phyloP scores from a whole-genome alignment of 2,329 filamentous ascomycete genomes.

The Neocatenulostroma microsporum region DNA sequence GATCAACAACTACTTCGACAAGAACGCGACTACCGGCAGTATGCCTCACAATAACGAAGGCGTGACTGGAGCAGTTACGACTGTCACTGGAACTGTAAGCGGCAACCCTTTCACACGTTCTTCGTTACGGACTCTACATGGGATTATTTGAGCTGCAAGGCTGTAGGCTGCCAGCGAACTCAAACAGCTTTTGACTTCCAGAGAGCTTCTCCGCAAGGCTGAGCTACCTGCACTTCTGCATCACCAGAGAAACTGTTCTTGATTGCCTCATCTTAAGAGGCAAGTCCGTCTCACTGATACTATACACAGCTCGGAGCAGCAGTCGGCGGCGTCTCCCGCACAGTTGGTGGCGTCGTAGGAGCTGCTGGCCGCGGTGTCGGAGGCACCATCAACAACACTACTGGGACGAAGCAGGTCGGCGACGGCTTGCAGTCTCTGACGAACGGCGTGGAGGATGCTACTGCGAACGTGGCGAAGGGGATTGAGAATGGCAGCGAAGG shows the following conservation, averaged over 20 bases:
- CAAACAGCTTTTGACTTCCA: too few species aligned
- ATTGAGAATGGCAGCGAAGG: slow-evolving; percentile 39
- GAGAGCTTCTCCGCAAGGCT: too few species aligned
- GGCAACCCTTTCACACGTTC: slow-evolving; percentile 4
- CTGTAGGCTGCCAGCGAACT: too few species aligned
- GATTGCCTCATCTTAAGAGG: too few species aligned
- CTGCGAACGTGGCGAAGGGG: slow-evolving; percentile 31
- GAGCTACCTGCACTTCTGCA: too few species aligned
- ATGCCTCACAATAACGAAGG: slow-evolving; percentile 23
- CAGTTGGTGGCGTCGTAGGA: slow-evolving; percentile 46
- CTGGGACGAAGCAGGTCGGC: slow-evolving; percentile 36
- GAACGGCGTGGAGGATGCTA: slow-evolving; percentile 36
- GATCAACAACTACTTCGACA: slow-evolving; percentile 9
- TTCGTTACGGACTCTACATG: too few species aligned
- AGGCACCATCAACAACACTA: slow-evolving; percentile 38
- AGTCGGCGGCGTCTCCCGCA: slow-evolving; percentile 45
- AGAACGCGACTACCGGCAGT: slow-evolving; percentile 1
- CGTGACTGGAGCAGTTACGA: slow-evolving; percentile 46
- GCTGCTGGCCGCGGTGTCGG: slow-evolving; percentile 37
- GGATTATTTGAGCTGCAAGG: too few species aligned
- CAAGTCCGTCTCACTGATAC: too few species aligned
- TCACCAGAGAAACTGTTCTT: too few species aligned
- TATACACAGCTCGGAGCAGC: slow-evolving; percentile 41
- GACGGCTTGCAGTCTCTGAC: slow-evolving; percentile 34
- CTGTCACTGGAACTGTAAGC: slow-evolving; percentile 46